Base-by-base conservation (phyloP, 805 yeast species). In the Diddensiella santjacobensis region DNA sequence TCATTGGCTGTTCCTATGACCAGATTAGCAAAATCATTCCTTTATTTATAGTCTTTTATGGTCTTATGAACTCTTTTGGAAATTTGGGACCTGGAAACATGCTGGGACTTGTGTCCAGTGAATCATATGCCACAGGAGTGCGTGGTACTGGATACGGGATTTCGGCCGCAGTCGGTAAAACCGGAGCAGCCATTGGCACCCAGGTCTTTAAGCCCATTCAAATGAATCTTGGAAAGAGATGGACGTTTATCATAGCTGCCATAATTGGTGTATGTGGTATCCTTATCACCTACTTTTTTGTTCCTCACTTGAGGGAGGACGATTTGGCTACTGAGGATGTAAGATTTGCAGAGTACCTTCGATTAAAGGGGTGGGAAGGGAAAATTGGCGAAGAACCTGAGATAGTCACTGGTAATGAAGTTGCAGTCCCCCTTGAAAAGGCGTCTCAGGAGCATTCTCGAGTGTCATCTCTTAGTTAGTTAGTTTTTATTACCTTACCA, bases 21-120 rank as follows among this genome's bases (percentile, higher is more conserved):
- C 72, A 78, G 60, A 64, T 84, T 49, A 66, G 67, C 23, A 74
- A 76, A 33, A 82, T 81, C 49, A 71, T 77, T 18, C 79, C 82
- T 13, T 68, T 83, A 31, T 87, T 89, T 58, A 84, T 82, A 42
- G 91, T 88, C 36, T 83, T 84, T 23, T 90, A 84, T 63, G 96
- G 96, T 70, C 80, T 90, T 55, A 88, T 88, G 65, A 71, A 80
- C 65, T 75, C 95, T 3, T 73, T 87, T 43, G 96, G 96, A 59
- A 96, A 90, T 67, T 84, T 89, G 66, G 95, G 96, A 24, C 89
- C 95, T 8, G 97, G 96, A 69, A 86, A 87, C 68, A 87, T 85
- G 68, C 83, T 84, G 63, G 96, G 96, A 56, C 69, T 85, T 49
- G 72, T 89, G 52, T 93, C 96, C n/a, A 77, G 95, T 33, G 88